Evolutionary conservation across 208 protist genomes (phyloP).

Genomic region (Wallacemonas sp.): DNA sequence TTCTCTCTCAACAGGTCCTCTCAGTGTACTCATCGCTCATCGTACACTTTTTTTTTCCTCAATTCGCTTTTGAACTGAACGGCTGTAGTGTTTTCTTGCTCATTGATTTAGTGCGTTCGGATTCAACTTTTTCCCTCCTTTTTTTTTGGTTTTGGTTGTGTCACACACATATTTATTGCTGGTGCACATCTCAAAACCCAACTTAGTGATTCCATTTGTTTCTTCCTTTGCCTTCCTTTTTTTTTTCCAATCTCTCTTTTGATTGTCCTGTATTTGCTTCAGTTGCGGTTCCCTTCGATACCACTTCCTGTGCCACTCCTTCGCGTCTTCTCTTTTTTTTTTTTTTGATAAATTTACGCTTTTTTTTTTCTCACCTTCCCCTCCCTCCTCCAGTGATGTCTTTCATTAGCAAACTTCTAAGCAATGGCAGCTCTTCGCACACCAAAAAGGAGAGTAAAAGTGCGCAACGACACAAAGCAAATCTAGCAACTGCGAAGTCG

Average conservation of each 20-base stretch:
- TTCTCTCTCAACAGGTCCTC: too few relatives aligned
- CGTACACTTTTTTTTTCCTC: conserved; percentile 10
- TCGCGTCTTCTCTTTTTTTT: neutral
- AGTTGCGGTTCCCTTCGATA: too few relatives aligned
- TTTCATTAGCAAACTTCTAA: conserved; percentile 11
- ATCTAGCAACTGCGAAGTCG: too few relatives aligned
- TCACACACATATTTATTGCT: neutral
- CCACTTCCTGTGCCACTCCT: too few relatives aligned
- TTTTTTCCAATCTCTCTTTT: neutral
- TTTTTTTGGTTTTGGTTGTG: neutral
- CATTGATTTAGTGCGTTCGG: conserved; percentile 1
- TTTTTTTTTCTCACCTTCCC: conserved; percentile 2
- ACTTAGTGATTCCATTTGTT: neutral
- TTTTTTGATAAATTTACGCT: neutral
- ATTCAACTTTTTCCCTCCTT: conserved; percentile 1
- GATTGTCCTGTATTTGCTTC: neutral
- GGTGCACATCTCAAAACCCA: too few relatives aligned
- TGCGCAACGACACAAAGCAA: neutral
- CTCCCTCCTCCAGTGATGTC: conserved; percentile 1
- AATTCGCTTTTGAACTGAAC: conserved; percentile 1
- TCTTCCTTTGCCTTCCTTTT: conserved; percentile 8
- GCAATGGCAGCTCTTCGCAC: neutral
- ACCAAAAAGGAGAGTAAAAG: neutral
- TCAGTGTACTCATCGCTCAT: too few relatives aligned
- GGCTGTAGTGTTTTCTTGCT: too few relatives aligned